Base-by-base conservation (phyloP, 257 asterid species). In the Jacaranda mimosifolia region DNA sequence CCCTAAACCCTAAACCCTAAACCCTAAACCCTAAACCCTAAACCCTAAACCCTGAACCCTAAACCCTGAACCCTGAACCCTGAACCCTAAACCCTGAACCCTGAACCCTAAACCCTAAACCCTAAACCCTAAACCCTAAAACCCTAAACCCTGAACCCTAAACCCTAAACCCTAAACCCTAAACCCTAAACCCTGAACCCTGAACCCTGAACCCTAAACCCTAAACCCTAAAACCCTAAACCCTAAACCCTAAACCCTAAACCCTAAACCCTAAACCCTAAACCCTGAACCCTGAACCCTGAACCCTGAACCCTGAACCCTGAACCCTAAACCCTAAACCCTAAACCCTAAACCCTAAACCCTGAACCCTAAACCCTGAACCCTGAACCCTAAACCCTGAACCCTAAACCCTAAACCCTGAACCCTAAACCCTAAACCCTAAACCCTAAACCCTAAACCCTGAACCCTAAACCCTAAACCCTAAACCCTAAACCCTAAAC, bases 61-160 rank as follows among this genome's bases (percentile, higher is more conserved):
- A 40, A 68, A 68, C 66, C 70, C 75, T 62, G 21, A 55, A 77
- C 66, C 81, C 81, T 62, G 19, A 77, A 67, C 67, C 76, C 74
- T 58, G 56, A 77, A 57, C 74, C 81, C 75, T 60, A 42, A 77
- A 77, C 74, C 81, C 81, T 77, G 68, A 68, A 77, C 80, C 72
- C 73, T n/a, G 53, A 68, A 56, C 81, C 81, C 76, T 68, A 68
- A 77, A 55, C 81, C 81, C 80, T 66, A 76, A 76, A 76, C 74
- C 73, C 79, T 75, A 75, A 75, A 63, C 81, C 81, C 76, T 57
- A 58, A 77, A 68, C 38, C 81, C 81, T 40, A 21, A 77, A 63
- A 67, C 57, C 82, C 77, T 19, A 59, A 78, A 78, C 77, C 77
- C 67, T 36, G n/a, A n/a, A n/a, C n/a, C n/a, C n/a, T n/a, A n/a